Evolutionary conservation across 768 basidiomycete genomes (phyloP).

Genomic region (Tulasnella sp.): DNA sequence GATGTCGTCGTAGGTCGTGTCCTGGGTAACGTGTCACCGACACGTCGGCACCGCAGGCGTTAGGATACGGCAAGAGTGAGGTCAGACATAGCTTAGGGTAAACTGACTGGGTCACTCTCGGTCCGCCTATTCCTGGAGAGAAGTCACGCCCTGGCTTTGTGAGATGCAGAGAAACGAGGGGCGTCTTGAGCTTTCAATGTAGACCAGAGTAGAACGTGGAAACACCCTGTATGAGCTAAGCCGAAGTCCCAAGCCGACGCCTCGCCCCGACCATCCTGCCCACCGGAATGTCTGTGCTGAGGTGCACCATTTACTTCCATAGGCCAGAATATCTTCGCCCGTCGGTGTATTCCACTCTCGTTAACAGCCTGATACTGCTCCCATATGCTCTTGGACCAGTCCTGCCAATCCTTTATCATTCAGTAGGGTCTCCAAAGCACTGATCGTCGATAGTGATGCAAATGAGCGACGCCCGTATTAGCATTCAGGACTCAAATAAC

Average conservation of each 20-base stretch:
- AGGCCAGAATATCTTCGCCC: too few relatives aligned
- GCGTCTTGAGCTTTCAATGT: not conserved
- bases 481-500: too few relatives aligned
- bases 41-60: not conserved
- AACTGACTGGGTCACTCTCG: not conserved
- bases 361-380: too few relatives aligned
- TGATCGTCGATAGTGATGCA: too few relatives aligned
- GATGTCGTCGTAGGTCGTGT: not conserved
- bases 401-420: too few relatives aligned
- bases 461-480: too few relatives aligned
- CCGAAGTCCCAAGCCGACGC: too few relatives aligned
- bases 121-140: not conserved
- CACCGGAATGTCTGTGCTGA: not conserved
- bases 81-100: not conserved
- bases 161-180: not conserved
- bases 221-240: not conserved
- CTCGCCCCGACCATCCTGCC: too few relatives aligned
- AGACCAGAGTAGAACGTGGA: slow-evolving; percentile 9
- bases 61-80: not conserved
- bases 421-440: too few relatives aligned
- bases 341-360: too few relatives aligned
- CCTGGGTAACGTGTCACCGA: slow-evolving; percentile 2
- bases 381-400: too few relatives aligned
- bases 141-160: not conserved
- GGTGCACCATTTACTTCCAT: not conserved